phyloP scores from a whole-genome alignment of 768 basidiomycete genomes.

The Cystobasidium tubakii region DNA sequence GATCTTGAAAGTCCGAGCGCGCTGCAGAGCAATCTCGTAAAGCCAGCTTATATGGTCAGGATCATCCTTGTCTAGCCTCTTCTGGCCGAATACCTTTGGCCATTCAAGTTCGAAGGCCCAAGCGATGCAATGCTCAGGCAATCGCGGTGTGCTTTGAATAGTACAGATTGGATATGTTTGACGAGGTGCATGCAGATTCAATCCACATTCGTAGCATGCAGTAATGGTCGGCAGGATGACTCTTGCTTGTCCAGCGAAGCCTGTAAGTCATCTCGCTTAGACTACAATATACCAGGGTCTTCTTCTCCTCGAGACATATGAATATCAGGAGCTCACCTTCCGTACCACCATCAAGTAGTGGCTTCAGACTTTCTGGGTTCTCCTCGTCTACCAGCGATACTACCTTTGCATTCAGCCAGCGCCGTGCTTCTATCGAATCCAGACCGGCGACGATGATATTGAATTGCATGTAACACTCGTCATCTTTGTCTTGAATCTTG shows the following conservation, averaged over 20 bases:
- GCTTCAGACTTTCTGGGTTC: conserved; percentile 85
- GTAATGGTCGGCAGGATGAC: conserved; percentile 92
- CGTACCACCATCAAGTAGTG: conserved; percentile 95
- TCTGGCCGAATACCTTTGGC: conserved; percentile 87
- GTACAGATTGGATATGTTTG: conserved; percentile 98
- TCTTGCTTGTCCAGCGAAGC: conserved; percentile 96
- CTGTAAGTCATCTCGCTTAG: conserved; percentile 52
- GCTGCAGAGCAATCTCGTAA: conserved; percentile 67
- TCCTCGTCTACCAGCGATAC: conserved; percentile 92
- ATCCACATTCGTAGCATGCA: conserved; percentile 95
- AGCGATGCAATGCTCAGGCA: conserved; percentile 98
- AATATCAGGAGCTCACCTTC: conserved; percentile 69
- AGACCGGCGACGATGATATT: conserved; percentile 94
- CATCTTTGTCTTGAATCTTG: conserved; percentile 96
- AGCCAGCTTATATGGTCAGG: conserved; percentile 95
- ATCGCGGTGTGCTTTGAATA: conserved; percentile 94
- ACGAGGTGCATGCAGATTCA: conserved; percentile 96
- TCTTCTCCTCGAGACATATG: conserved; percentile 1
- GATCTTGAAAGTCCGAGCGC: conserved; percentile 91
- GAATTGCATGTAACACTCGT: conserved; percentile 93
- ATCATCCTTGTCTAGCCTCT: conserved; percentile 94
- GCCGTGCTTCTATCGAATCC: conserved; percentile 90
- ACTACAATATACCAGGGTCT: no score
- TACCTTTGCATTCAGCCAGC: conserved; percentile 98
- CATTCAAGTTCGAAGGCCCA: conserved; percentile 99